Evolutionary conservation across 192 early-diverging fungal species (phyloP).

Genomic region (Backusella mclennaniae): DNA sequence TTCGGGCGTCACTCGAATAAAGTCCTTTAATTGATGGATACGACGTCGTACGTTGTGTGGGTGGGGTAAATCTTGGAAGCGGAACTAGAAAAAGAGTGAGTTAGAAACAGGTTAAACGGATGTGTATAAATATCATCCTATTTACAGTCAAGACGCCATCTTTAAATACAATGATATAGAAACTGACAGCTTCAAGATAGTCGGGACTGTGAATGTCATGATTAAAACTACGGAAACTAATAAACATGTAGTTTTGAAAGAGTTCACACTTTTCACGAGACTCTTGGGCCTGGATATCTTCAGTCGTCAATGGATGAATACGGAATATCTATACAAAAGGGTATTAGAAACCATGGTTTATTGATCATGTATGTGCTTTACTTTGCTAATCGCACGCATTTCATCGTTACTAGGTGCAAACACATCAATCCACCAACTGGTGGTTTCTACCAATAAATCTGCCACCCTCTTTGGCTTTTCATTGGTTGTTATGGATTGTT

Average conservation of each 20-base stretch:
- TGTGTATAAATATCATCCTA: background rate
- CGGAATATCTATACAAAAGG: conserved; percentile 56
- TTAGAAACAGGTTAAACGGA: background rate
- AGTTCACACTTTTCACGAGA: conserved; percentile 88
- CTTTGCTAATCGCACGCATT: conserved; percentile 55
- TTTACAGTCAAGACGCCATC: conserved; percentile 51
- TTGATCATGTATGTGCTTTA: background rate
- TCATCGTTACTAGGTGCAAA: conserved; percentile 60
- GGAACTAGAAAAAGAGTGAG: conserved; percentile 53
- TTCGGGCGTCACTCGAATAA: conserved; percentile 62
- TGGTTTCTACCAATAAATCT: background rate
- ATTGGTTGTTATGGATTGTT: background rate
- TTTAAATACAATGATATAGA: conserved; percentile 48
- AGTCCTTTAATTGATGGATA: conserved; percentile 67
- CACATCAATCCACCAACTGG: conserved; percentile 65
- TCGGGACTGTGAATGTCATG: conserved; percentile 20
- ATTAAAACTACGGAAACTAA: conserved; percentile 69
- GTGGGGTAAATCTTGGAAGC: conserved; percentile 58
- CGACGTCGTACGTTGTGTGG: conserved; percentile 65
- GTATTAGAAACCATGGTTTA: background rate
- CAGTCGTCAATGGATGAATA: conserved; percentile 87
- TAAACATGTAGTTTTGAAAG: conserved; percentile 88
- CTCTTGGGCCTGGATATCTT: conserved; percentile 85
- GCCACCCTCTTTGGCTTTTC: background rate
- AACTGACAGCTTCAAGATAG: conserved; percentile 38